Evolutionary conservation across 257 asterid genomes (phyloP).

Genomic region (Fraxinus anomala): DNA sequence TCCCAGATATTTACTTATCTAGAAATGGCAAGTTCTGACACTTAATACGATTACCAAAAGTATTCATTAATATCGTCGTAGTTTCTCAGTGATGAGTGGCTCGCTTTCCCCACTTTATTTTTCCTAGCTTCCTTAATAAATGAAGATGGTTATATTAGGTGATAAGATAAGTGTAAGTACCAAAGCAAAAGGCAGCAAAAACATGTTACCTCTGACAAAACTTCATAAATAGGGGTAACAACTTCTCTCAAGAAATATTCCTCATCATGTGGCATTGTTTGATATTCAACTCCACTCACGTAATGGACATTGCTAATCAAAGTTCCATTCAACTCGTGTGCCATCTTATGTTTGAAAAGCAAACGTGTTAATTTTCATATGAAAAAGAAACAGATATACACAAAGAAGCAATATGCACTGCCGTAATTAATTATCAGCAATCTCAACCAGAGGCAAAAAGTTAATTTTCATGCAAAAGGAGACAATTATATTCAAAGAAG

Average conservation of each 20-base stretch:
- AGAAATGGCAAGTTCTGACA: constrained; percentile 22
- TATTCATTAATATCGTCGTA: constrained; percentile 94
- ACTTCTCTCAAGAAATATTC: constrained; percentile 81
- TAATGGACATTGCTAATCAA: constrained; percentile 60
- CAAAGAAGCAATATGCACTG: constrained; percentile 9
- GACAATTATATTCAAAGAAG: background rate
- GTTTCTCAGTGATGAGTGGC: constrained; percentile 98
- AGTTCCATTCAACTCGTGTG: constrained; percentile 67
- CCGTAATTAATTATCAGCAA: background rate
- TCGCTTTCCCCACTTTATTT: constrained; percentile 82
- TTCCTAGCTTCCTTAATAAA: constrained; percentile 87
- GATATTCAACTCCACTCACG: constrained; percentile 68
- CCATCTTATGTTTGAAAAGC: constrained; percentile 63
- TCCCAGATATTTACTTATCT: constrained; percentile 13
- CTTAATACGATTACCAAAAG: constrained; percentile 70
- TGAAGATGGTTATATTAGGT: constrained; percentile 37
- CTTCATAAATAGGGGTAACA: constrained; percentile 85
- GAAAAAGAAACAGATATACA: background rate
- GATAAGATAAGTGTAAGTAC: constrained; percentile 16
- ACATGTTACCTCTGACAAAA: constrained; percentile 65
- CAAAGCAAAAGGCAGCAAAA: constrained; percentile 10
- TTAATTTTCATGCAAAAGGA: constrained; percentile 22
- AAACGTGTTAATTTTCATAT: constrained; percentile 23
- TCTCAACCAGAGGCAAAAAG: background rate
- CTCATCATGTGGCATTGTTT: constrained; percentile 55